Conservation (phyloP, 768 basidiomycete species). For the Xanthoconium stramineum region DNA sequence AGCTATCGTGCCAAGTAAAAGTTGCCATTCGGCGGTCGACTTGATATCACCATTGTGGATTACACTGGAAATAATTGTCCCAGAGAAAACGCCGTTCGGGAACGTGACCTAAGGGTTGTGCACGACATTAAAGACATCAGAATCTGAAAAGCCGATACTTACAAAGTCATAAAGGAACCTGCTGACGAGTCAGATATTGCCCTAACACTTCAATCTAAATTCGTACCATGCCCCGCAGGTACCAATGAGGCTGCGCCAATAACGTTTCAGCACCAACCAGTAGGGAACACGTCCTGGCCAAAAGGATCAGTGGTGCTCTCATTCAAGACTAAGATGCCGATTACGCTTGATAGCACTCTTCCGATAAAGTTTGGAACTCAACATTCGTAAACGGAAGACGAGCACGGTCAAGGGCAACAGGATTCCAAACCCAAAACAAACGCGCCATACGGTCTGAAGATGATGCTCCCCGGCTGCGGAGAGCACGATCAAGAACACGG, state of each 20-base stretch:
- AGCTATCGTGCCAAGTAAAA: constrained; percentile 59
- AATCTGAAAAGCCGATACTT: constrained; percentile 1
- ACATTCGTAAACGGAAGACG: constrained; percentile 69
- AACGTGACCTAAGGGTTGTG: constrained; percentile 50
- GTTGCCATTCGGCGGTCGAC: constrained; percentile 64
- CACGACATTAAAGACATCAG: not conserved
- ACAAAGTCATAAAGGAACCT: constrained; percentile 75
- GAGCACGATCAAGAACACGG: constrained; percentile 65
- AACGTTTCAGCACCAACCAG: constrained; percentile 52
- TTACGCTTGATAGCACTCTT: constrained; percentile 64
- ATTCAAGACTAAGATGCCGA: constrained; percentile 3
- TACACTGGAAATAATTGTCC: constrained; percentile 64
- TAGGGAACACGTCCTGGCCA: constrained; percentile 56
- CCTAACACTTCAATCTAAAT: not conserved
- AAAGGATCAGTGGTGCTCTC: constrained; percentile 1
- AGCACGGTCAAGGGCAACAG: constrained; percentile 64
- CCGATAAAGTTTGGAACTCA: constrained; percentile 61
- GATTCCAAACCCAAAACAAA: constrained; percentile 63
- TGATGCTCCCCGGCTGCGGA: constrained; percentile 63
- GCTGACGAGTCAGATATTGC: constrained; percentile 2
- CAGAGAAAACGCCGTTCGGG: constrained; percentile 69
- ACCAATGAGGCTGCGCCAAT: constrained; percentile 68
- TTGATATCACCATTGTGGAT: constrained; percentile 55
- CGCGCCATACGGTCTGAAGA: constrained; percentile 64
- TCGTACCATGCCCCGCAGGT: constrained; percentile 68